Percentiles rank a stretch among this genome's conserved stretches.
Conservation (phyloP, 441 rosid species). For the Flueggea neowawraea region DNA sequence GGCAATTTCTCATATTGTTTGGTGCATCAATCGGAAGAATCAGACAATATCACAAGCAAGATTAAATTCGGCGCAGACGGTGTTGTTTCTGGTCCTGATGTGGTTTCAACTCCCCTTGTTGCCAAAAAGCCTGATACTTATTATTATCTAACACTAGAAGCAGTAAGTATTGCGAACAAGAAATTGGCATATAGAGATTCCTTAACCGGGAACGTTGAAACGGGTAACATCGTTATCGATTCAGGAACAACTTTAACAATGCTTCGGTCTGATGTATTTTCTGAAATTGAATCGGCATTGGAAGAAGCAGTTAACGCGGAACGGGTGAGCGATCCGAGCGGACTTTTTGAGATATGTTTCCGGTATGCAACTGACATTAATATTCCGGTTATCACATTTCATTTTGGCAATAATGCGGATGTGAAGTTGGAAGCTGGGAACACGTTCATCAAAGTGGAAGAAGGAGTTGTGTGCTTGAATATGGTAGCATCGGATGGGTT, state of each 20-base stretch:
- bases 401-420: slow-evolving; percentile 57
- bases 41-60: slow-evolving; percentile 40
- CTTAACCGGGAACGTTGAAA: slow-evolving; percentile 39
- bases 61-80: slow-evolving; percentile 50
- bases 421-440: slow-evolving; percentile 74
- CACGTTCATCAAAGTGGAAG: slow-evolving; percentile 33
- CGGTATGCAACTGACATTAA: slow-evolving; percentile 46
- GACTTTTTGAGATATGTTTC: slow-evolving; percentile 67
- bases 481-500: slow-evolving; percentile 34
- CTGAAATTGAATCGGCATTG: slow-evolving; percentile 29
- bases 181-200: slow-evolving; percentile 41
- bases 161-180: slow-evolving; percentile 69
- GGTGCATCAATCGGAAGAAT: slow-evolving; percentile 43
- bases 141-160: slow-evolving; percentile 63
- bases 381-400: slow-evolving; percentile 70
- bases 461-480: slow-evolving; percentile 45
- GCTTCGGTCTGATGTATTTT: slow-evolving; percentile 43
- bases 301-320: slow-evolving; percentile 23
- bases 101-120: slow-evolving; percentile 60
- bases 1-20: slow-evolving; percentile 76
- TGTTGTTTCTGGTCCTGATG: slow-evolving; percentile 36
- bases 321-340: slow-evolving; percentile 45
- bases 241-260: slow-evolving; percentile 83
- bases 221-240: slow-evolving; percentile 66
- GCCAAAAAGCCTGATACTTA: slow-evolving; percentile 58